Evolutionary conservation across 805 yeast genomes (phyloP), one percentile per base, ranked within the genome.

Genomic region (Peterozyma toletana): DNA sequence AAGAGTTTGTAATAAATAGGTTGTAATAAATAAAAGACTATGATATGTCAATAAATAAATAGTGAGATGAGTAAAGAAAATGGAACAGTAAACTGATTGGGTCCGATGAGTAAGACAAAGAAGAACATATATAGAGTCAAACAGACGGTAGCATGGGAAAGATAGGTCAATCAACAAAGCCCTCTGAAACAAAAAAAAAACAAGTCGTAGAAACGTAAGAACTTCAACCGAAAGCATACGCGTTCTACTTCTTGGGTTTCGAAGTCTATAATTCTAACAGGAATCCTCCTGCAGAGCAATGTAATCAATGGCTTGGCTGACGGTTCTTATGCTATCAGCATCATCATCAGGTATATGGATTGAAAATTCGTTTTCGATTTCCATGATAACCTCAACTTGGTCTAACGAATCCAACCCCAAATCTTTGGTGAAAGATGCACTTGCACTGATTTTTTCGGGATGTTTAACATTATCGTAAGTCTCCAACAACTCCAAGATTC

Each of bases 301-400:
- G 70, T 87, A 87, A 58, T 89, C 88, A 50, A 90, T 78, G 48
- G 96, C 95, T 70, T 90, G 96, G 54, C 87, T 89, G 52, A 93
- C 93, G 45, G 95, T 86, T 71, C 85, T 88, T 65, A 93, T 82
- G 61, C 85, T 90, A 63, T 91, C 97, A 44, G 96, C 93, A 55
- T 87, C 86, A 63, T 85, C 82, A 69, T 88, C 96, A 33, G 95
- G 88, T 59, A 86, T 79, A 62, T 83, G 86, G 59, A 87, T 77
- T 57, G 86, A 88, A 54, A 80, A 80, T 62, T 82, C 78, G 60
- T 78, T 81, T 62, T 82, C 88, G 53, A 82, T 72, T 49, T 85
- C 86, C 73, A 82, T 83, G 44, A 81, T 67, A 29, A 83, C 81
- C 60, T 82, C 88, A 44, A 80, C 86, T 42, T 80, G 71, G 56